Conservation (phyloP, 148 eudicot species). For the Polygonum maritimum region DNA sequence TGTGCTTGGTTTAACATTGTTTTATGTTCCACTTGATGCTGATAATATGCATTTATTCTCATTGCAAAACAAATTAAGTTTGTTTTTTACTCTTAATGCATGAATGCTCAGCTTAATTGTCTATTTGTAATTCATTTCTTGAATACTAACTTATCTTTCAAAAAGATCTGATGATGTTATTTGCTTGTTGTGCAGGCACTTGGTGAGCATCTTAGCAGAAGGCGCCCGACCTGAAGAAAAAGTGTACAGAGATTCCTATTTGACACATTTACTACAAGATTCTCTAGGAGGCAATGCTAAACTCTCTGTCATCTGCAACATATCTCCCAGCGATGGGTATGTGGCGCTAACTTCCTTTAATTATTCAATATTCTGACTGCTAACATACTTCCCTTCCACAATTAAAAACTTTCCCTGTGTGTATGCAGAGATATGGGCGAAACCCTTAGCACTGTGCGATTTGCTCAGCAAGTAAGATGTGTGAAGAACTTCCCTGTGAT, state of each 20-base stretch:
- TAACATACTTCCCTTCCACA: neutral
- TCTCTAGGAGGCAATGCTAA: slow-evolving; percentile 90
- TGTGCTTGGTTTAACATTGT: neutral
- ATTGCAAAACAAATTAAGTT: neutral
- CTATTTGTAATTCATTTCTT: neutral
- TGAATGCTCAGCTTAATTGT: neutral
- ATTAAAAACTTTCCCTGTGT: neutral
- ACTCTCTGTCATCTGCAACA: slow-evolving; percentile 65
- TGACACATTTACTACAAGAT: slow-evolving; percentile 71
- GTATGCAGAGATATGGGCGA: slow-evolving; percentile 53
- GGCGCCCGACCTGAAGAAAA: slow-evolving; percentile 39
- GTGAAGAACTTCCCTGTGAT: slow-evolving; percentile 73
- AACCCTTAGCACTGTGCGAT: slow-evolving; percentile 84
- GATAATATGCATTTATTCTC: neutral
- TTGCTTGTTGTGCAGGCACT: slow-evolving; percentile 38
- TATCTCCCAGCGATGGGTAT: slow-evolving; percentile 72
- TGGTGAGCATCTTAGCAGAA: slow-evolving; percentile 62
- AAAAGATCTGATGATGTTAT: neutral
- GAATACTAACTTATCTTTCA: neutral
- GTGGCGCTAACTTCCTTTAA: neutral
- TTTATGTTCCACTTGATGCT: neutral
- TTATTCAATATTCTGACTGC: slow-evolving; percentile 2
- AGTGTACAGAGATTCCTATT: slow-evolving; percentile 54
- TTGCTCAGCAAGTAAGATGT: slow-evolving; percentile 58
- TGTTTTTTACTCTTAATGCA: neutral